Conservation (phyloP, 306 rosid genomes). For the Oemleria cerasiformis region DNA sequence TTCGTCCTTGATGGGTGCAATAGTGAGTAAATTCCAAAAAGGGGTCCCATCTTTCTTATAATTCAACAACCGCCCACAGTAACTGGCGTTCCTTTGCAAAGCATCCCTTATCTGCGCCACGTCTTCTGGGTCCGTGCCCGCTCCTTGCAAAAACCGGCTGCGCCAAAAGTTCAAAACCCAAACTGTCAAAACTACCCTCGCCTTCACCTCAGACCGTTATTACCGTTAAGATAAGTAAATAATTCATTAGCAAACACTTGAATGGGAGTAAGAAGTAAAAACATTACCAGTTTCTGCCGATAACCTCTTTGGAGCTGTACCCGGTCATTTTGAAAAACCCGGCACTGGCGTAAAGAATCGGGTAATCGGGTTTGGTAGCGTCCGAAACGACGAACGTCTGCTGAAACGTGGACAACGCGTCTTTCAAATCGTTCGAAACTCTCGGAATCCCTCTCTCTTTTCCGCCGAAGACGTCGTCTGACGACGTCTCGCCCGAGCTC, state of each 20-base stretch:
- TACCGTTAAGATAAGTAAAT: conserved; percentile 12
- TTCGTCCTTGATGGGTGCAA: conserved; percentile 86
- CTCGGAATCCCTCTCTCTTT: conserved; percentile 61
- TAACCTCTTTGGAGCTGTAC: conserved; percentile 77
- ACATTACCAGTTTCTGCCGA: conserved; percentile 84
- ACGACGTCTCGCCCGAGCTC: conserved; percentile 58
- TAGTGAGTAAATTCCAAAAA: conserved; percentile 88
- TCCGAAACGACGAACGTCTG: conserved; percentile 94
- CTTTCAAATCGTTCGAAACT: conserved; percentile 68
- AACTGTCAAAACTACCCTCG: conserved; percentile 15
- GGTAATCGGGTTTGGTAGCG: conserved; percentile 88
- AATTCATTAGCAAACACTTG: background rate
- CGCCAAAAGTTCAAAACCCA: background rate
- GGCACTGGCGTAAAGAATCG: conserved; percentile 88
- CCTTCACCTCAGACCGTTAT: conserved; percentile 8
- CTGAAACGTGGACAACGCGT: conserved; percentile 80
- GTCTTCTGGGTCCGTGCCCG: conserved; percentile 70
- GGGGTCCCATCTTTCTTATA: conserved; percentile 96
- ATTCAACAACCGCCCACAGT: conserved; percentile 84
- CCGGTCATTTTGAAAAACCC: conserved; percentile 98
- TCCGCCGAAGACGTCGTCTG: conserved; percentile 51
- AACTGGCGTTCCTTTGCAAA: conserved; percentile 49
- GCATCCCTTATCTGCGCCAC: conserved; percentile 76
- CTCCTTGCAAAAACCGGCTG: conserved; percentile 96
- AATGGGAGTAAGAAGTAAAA: too few relatives aligned